These are phyloP conservation scores for Pinus albicaulis DNA, from an alignment of 75 land plant species.

Conservation along the genomic window DNA sequence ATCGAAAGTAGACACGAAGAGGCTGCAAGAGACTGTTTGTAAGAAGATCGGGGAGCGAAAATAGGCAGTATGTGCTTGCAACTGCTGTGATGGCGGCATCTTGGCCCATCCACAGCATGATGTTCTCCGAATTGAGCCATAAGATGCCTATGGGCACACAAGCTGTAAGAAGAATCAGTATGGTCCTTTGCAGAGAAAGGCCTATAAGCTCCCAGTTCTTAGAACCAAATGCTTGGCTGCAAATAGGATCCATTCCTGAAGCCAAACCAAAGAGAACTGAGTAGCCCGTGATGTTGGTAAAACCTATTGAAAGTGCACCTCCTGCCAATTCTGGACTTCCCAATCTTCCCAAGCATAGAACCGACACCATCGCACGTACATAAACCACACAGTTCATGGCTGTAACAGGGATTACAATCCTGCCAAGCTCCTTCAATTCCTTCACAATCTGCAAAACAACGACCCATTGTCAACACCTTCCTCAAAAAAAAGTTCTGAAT, in stretches of 20 bases:
- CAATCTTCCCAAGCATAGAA: conserved; percentile 77
- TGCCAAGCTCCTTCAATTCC: conserved; percentile 66
- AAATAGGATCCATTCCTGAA: conserved; percentile 85
- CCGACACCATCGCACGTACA: conserved; percentile 80
- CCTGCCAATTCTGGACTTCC: conserved; percentile 88
- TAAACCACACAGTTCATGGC: conserved; percentile 17
- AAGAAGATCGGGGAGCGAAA: conserved; percentile 76
- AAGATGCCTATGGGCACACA: conserved; percentile 65
- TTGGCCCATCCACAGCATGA: conserved; percentile 65
- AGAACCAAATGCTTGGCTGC: conserved; percentile 82
- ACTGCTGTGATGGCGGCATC: conserved; percentile 61
- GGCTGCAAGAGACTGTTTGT: conserved; percentile 83
- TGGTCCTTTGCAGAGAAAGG: conserved; percentile 71
- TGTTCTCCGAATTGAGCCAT: conserved; percentile 60
- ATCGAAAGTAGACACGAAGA: conserved; percentile 68
- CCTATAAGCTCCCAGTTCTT: conserved; percentile 64
- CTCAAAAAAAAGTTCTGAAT: too few species aligned
- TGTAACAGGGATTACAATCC: conserved; percentile 73
- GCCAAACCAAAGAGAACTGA: conserved; percentile 91
- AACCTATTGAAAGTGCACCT: conserved; percentile 84
- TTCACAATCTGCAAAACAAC: conserved; percentile 34
- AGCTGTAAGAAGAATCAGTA: conserved; percentile 64
- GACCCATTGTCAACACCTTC: background rate
- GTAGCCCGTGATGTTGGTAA: conserved; percentile 95
- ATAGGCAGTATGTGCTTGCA: conserved; percentile 69